Conservation (phyloP, 192 early-diverging fungal genomes). For the Coemansia sp. region DNA sequence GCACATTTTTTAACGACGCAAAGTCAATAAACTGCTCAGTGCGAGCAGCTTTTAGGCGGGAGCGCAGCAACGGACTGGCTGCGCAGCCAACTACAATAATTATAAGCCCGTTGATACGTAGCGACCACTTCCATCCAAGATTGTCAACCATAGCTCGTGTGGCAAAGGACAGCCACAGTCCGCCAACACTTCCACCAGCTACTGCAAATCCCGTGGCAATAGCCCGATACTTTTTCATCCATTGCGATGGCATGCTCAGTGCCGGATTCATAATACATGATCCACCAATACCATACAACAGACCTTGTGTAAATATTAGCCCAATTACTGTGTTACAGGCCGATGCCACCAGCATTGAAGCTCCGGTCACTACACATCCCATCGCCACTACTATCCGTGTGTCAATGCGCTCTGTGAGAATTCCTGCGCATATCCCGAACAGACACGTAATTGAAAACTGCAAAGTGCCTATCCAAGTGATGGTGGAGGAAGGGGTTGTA, state of each 20-base stretch:
- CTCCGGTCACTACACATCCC: constrained; percentile 14
- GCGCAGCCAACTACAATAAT: constrained; percentile 15
- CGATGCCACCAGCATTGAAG: constrained; percentile 26
- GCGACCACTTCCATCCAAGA: constrained; percentile 64
- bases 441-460: constrained; percentile 36
- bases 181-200: constrained; percentile 70
- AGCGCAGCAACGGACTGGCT: constrained; percentile 23
- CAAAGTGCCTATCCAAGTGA: constrained; percentile 47
- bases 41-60: constrained; percentile 12
- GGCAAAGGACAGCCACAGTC: constrained; percentile 62
- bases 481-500: constrained; percentile 14
- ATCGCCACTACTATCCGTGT: constrained; percentile 9
- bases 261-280: constrained; percentile 63
- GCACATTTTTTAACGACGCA: constrained; percentile 7
- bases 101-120: constrained; percentile 66
- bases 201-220: constrained; percentile 73
- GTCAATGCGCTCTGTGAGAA: constrained; percentile 30
- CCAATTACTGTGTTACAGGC: constrained; percentile 53
- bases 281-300: constrained; percentile 69
- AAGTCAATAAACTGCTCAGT: constrained; percentile 31
- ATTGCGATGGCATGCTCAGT: constrained; percentile 66
- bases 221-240: constrained; percentile 65
- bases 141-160: constrained; percentile 55
- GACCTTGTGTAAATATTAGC: constrained; percentile 68
- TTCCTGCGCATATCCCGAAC: constrained; percentile 25